These are phyloP conservation scores for Phytomonas francai DNA, from an alignment of 208 protist species.

Conservation along the genomic window DNA sequence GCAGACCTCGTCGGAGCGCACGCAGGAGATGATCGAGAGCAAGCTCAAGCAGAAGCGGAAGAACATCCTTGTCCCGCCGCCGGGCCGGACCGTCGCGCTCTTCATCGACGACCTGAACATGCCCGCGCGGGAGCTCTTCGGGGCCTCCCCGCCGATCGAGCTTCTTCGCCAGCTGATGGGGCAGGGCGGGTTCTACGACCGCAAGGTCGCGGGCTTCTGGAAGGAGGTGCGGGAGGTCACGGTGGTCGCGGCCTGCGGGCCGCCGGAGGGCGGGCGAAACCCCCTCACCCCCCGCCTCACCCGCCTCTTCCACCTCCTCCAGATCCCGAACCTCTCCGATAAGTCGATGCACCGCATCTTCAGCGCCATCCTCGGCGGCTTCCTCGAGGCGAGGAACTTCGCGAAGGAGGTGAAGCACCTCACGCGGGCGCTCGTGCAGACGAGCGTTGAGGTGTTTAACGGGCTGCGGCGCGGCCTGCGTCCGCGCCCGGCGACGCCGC, in stretches of 20 bases:
- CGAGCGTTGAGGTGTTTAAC: constrained; percentile 90
- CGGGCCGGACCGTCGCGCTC: constrained; percentile 90
- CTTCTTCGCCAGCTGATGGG: constrained; percentile 96
- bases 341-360: constrained; percentile 95
- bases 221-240: constrained; percentile 93
- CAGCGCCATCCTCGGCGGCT: constrained; percentile 87
- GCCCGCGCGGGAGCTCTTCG: constrained; percentile 94
- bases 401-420: constrained; percentile 66
- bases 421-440: constrained; percentile 64
- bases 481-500: constrained; percentile 93
- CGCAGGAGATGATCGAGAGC: constrained; percentile 95
- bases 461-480: constrained; percentile 85
- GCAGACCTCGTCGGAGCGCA: constrained; percentile 92
- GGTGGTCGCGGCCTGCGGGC: constrained; percentile 93
- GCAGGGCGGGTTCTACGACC: constrained; percentile 95
- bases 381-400: constrained; percentile 86
- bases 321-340: constrained; percentile 90
- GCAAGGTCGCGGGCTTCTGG: constrained; percentile 91
- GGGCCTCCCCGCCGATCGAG: constrained; percentile 96
- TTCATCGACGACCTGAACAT: constrained; percentile 99
- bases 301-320: constrained; percentile 93
- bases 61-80: constrained; percentile 91
- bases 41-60: constrained; percentile 95
- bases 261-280: constrained; percentile 94
- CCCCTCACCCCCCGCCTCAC: constrained; percentile 89